phyloP scores from a whole-genome alignment of 169 alveolate species.

The Plasmodium cynomolgi region DNA sequence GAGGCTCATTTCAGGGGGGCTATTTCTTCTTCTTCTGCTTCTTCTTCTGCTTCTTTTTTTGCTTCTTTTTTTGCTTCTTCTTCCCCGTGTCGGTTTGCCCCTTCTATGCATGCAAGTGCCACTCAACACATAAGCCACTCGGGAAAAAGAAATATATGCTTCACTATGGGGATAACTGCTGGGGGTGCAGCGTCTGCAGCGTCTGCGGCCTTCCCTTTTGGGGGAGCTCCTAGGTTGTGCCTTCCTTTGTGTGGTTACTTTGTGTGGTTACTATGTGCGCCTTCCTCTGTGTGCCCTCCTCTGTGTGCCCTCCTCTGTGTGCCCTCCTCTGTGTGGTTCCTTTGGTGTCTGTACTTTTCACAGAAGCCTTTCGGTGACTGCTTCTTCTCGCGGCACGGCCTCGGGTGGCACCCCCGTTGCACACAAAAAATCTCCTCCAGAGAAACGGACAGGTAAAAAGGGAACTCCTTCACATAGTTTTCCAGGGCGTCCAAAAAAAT shows the following conservation, averaged over 20 bases:
- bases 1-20: neutral
- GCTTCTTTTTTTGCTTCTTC: too few relatives aligned
- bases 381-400: neutral
- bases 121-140: neutral
- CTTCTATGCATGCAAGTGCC: slow-evolving; percentile 42
- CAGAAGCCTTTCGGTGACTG: neutral
- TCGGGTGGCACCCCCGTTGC: neutral
- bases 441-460: slow-evolving; percentile 39
- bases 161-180: neutral
- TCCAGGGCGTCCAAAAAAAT: slow-evolving; percentile 22
- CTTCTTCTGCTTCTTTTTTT: too few relatives aligned
- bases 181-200: neutral
- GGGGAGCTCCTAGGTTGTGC: too few relatives aligned
- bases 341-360: neutral
- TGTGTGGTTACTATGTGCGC: too few relatives aligned
- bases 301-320: too few relatives aligned
- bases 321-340: neutral
- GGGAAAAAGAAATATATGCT: neutral
- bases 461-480: slow-evolving; percentile 28
- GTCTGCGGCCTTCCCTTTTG: too few relatives aligned
- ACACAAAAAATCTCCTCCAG: slow-evolving; percentile 15
- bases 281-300: too few relatives aligned
- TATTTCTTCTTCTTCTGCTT: neutral
- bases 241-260: neutral
- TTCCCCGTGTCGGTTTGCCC: neutral